Percentiles rank a stretch among this genome's conserved stretches.
These are phyloP conservation scores for Acanthamoeba castellanii DNA, from an alignment of 208 protist species.

Conservation along the genomic window DNA sequence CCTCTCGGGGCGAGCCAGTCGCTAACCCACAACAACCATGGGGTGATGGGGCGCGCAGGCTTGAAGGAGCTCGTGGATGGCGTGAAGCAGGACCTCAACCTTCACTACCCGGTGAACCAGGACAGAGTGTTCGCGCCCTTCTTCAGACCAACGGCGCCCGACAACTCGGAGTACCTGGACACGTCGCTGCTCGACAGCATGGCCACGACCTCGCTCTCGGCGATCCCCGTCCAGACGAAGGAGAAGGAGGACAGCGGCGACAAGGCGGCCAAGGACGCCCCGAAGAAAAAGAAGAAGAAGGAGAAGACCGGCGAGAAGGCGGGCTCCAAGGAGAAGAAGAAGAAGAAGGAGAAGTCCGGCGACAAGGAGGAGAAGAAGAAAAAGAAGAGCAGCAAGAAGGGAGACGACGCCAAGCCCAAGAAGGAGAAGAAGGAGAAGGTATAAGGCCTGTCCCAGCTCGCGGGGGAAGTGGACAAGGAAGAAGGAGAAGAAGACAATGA, in stretches of 20 bases:
- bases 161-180: constrained; percentile 9
- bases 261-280: neutral
- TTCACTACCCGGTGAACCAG: neutral
- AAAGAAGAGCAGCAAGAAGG: constrained; percentile 9
- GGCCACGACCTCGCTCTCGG: constrained; percentile 10
- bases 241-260: constrained; percentile 11
- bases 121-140: constrained; percentile 17
- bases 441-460: neutral
- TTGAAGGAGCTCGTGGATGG: constrained; percentile 31
- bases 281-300: constrained; percentile 66
- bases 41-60: neutral
- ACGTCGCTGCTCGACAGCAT: constrained; percentile 30
- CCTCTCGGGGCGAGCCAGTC: too few species aligned
- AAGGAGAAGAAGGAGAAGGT: constrained; percentile 34
- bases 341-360: constrained; percentile 13
- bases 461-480: neutral
- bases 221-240: constrained; percentile 23
- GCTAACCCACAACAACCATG: neutral
- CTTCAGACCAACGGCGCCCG: neutral
- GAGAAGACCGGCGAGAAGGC: neutral
- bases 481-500: neutral
- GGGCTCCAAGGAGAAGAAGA: constrained; percentile 33
- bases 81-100: constrained; percentile 14
- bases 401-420: neutral
- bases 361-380: constrained; percentile 37